These are phyloP conservation scores for Cenchrus purpureus DNA, from an alignment of 176 grass and related monocot species.

Conservation along the genomic window DNA sequence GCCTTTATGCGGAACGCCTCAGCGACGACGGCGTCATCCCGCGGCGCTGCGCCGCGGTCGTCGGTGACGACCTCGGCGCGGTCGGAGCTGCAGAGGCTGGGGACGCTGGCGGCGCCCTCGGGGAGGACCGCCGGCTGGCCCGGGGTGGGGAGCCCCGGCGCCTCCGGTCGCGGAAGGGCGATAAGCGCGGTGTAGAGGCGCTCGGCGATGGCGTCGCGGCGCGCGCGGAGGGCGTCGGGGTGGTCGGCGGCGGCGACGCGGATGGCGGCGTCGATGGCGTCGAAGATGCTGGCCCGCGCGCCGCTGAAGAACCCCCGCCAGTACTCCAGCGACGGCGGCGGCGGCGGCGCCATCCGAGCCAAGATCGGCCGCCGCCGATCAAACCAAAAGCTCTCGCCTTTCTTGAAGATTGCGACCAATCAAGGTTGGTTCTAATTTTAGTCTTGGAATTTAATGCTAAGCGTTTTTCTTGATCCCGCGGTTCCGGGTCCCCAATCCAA, in stretches of 20 bases:
- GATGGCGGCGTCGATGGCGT: slow-evolving; percentile 63
- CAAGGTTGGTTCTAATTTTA: not conserved
- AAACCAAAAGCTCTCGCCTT: not conserved
- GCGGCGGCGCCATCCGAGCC: slow-evolving; percentile 30
- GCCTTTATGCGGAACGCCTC: slow-evolving; percentile 63
- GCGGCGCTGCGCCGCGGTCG: not conserved
- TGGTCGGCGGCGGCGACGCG: slow-evolving; percentile 59
- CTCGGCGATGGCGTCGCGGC: slow-evolving; percentile 66
- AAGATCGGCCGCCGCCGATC: slow-evolving; percentile 27
- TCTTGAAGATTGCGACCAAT: not conserved
- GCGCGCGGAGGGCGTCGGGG: slow-evolving; percentile 48
- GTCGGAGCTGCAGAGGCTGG: slow-evolving; percentile 67
- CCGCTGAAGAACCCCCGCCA: slow-evolving; percentile 72
- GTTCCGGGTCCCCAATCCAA: slow-evolving; percentile 1
- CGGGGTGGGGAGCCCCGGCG: not conserved
- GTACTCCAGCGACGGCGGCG: slow-evolving; percentile 60
- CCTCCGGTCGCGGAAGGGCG: slow-evolving; percentile 1
- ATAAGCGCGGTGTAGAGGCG: slow-evolving; percentile 55
- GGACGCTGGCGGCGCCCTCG: slow-evolving; percentile 48
- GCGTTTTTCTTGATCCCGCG: not conserved
- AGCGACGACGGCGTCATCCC: not conserved
- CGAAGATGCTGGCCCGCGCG: slow-evolving; percentile 55
- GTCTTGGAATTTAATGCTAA: not conserved
- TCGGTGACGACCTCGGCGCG: slow-evolving; percentile 48
- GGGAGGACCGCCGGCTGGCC: not conserved